Base-by-base conservation (phyloP, 1,284 basidiomycete genomes). In the Cutaneotrichosporon dermatis region DNA sequence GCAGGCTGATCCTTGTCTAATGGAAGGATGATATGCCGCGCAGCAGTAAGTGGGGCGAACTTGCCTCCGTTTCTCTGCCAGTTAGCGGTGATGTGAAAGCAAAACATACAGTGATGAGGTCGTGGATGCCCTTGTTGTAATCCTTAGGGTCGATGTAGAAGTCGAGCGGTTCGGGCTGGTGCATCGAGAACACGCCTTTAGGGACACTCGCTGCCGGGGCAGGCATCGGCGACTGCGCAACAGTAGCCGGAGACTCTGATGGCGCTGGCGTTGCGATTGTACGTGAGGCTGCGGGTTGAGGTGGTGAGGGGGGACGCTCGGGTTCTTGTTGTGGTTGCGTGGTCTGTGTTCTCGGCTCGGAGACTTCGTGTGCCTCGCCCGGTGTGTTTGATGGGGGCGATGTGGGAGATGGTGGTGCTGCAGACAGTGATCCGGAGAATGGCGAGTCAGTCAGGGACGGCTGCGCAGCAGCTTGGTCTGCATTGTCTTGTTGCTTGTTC, bases 1-100 rank as follows among this genome's bases (percentile, higher is more conserved):
- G 41, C 15, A 2, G 13, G n/a, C 11, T 42, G 15, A n/a, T 46
- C 57, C 33, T 43, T 50, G 16, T 48, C 41, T 3, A 58, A n/a
- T 1, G 45, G 57, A 2, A 58, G 45, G 8, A 58, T 16, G 8
- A 58, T 13, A n/a, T 10, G 50, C 12, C 45, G 39, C 15, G 57
- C 57, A 12, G 25, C 2, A 4, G 4, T 6, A 7, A 48, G 2
- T 4, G 51, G 33, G 2, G 15, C 25, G 35, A 54, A 11, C 1
- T 35, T 33, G 13, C 57, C 55, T 25, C 25, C 25, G 16, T 33
- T 15, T 51, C 52, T 49, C 10, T 4, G 10, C 15, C 50, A 13
- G 50, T 42, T 16, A 8, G 9, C 8, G 16, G 8, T n/a, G 6
- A 16, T 3, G 8, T 12, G 35, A 51, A 41, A 25, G 25, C 25